Evolutionary conservation across 805 yeast species (phyloP).

Genomic region (Yarrowia divulgata): DNA sequence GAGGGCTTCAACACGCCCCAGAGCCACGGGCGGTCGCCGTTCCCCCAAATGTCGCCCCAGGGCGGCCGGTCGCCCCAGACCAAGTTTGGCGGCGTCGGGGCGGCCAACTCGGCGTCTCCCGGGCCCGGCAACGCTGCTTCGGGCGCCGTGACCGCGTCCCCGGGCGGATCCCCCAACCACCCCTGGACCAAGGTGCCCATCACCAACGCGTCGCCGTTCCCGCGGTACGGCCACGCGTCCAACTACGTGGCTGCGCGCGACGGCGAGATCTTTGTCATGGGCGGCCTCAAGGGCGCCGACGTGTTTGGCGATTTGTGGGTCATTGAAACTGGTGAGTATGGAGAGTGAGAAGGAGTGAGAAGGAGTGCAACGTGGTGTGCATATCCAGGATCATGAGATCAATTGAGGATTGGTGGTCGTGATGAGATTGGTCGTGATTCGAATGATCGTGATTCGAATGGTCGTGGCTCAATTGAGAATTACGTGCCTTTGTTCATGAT

Average conservation of each 20-base stretch:
- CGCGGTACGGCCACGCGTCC: constrained; percentile 91
- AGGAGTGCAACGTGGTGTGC: no score
- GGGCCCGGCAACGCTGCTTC: constrained; percentile 16
- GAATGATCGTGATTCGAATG: no score
- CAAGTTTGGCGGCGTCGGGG: constrained; percentile 9
- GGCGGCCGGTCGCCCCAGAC: constrained; percentile 17
- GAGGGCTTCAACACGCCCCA: constrained; percentile 21
- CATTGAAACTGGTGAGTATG: constrained; percentile 57
- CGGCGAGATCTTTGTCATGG: constrained; percentile 87
- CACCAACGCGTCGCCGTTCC: constrained; percentile 75
- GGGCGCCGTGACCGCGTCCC: constrained; percentile 18
- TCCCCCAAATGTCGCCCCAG: constrained; percentile 36
- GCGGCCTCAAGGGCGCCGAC: constrained; percentile 90
- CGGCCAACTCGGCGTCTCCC: constrained; percentile 17
- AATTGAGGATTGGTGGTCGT: no score
- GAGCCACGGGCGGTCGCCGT: constrained; percentile 31
- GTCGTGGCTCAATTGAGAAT: no score
- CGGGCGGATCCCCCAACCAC: constrained; percentile 2
- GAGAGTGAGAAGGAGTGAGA: no score
- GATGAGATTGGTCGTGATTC: no score
- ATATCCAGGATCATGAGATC: no score
- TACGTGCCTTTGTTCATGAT: no score
- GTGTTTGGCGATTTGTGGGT: constrained; percentile 98
- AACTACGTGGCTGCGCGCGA: constrained; percentile 77
- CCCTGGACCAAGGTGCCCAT: constrained; percentile 51